These are phyloP conservation scores for Claviceps sp. DNA, from an alignment of 2,329 filamentous ascomycete species.

Conservation along the genomic window DNA sequence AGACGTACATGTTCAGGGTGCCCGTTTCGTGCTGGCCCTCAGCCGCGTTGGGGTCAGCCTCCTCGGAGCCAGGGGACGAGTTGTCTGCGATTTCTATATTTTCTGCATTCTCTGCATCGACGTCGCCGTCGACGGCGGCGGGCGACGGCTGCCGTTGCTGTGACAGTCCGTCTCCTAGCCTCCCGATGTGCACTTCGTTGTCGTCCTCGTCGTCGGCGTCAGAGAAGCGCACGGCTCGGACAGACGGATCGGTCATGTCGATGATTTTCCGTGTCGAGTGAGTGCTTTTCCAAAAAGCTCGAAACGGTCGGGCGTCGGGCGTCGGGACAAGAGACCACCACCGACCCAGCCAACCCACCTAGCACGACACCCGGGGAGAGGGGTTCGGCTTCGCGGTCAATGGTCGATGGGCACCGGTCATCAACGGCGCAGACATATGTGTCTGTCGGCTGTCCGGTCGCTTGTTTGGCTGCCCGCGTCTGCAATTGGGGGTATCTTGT, in stretches of 20 bases:
- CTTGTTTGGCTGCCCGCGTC: too few species aligned
- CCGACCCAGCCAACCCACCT: background rate
- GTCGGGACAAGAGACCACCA: background rate
- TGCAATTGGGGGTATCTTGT: too few species aligned
- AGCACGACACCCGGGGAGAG: slow-evolving; percentile 2
- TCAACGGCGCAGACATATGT: background rate
- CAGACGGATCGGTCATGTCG: slow-evolving; percentile 34
- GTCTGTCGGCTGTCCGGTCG: background rate
- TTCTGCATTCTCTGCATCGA: slow-evolving; percentile 7
- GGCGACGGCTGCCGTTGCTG: slow-evolving; percentile 16
- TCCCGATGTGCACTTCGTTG: slow-evolving; percentile 29
- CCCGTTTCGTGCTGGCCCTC: slow-evolving; percentile 37
- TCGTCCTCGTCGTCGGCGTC: slow-evolving; percentile 33
- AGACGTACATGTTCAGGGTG: slow-evolving; percentile 28
- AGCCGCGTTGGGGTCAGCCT: slow-evolving; percentile 28
- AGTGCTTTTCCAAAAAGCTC: background rate
- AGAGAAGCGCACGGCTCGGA: slow-evolving; percentile 44
- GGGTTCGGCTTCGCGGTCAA: slow-evolving; percentile 6
- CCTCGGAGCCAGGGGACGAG: slow-evolving; percentile 15
- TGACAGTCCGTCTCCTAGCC: slow-evolving; percentile 20
- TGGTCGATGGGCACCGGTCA: background rate
- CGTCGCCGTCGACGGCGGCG: slow-evolving; percentile 10
- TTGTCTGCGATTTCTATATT: slow-evolving; percentile 6
- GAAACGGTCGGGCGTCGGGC: background rate
- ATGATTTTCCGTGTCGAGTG: background rate